These are phyloP conservation scores for Leucocoprinus birnbaumii DNA, from an alignment of 768 basidiomycete genomes.

Conservation along the genomic window DNA sequence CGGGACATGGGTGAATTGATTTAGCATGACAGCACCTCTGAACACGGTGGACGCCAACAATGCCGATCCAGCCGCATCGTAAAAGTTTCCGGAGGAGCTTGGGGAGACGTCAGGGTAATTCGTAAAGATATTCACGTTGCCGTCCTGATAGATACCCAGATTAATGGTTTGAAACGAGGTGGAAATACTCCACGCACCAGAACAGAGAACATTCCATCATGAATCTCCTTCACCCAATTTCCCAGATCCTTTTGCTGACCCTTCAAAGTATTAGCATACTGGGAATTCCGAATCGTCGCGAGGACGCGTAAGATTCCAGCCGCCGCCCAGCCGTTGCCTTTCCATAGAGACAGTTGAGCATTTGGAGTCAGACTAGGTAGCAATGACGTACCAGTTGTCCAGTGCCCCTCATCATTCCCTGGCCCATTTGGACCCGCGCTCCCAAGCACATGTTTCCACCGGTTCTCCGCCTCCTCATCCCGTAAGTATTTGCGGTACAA, in stretches of 20 bases:
- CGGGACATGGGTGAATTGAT: conserved; percentile 47
- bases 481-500: conserved; percentile 68
- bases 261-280: conserved; percentile 45
- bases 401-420: conserved; percentile 64
- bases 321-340: conserved; percentile 89
- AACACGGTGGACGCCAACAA: conserved; percentile 78
- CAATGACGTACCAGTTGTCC: conserved; percentile 64
- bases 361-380: neutral
- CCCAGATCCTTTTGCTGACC: conserved; percentile 55
- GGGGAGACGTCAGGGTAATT: conserved; percentile 66
- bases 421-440: conserved; percentile 29
- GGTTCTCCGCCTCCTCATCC: conserved; percentile 47
- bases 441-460: conserved; percentile 73
- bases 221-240: conserved; percentile 71
- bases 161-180: conserved; percentile 14
- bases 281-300: conserved; percentile 65
- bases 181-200: conserved; percentile 40
- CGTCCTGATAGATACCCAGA: conserved; percentile 36
- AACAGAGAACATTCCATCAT: conserved; percentile 61
- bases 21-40: conserved; percentile 56
- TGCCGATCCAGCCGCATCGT: conserved; percentile 71
- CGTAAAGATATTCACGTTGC: conserved; percentile 45
- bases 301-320: conserved; percentile 84
- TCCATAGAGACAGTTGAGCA: neutral
- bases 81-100: conserved; percentile 46